Evolutionary conservation across 2,329 filamentous ascomycete species (phyloP), one percentile per base, ranked within the genome.

Genomic region (Pyrenophora tritici-repentis): DNA sequence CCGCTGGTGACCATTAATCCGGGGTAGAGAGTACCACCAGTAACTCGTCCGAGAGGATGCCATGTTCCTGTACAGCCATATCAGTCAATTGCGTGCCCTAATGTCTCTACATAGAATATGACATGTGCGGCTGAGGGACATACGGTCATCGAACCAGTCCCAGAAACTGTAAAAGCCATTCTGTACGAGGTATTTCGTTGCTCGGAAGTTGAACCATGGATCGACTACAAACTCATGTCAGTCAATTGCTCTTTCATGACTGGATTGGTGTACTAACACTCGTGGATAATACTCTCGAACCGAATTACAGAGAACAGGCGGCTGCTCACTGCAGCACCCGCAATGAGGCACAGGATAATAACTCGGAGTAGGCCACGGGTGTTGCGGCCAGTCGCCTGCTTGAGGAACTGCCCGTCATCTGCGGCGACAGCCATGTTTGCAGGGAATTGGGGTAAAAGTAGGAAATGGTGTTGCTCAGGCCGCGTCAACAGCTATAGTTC

Each of bases 121-220:
- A 24, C 26, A 52, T 20, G 33, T 51, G 55, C 37, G 41, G 54
- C 42, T 39, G 56, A 58, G 56, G 47, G 46, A 73, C 84, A 59
- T 81, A 87, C 94, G 87, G 81, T 99, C 94, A 77, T 99, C 94
- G 72, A 99, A 99, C 94, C 94, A 99, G 76, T 99, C 93, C 94
- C 94, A 99, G 75, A 99, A 99, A 76, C 89, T 91, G 77, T 96
- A 95, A 79, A 99, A 97, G 67, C 94, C 94, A 86, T 99, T 86
- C 72, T 93, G 85, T 48, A 99, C 90, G 48, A 99, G 85, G 72
- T 99, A 97, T 78, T 97, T 97, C 49, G 94, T 97, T 62, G 94
- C 94, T 76, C 94, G 85, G 78, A 99, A 99, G 78, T 99, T 99
- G 81, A 99, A 99, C 94, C 94, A 99, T 31, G 94, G 94, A 78